Conservation (phyloP, 345 rosid species). For the Eutrema heterophyllum region DNA sequence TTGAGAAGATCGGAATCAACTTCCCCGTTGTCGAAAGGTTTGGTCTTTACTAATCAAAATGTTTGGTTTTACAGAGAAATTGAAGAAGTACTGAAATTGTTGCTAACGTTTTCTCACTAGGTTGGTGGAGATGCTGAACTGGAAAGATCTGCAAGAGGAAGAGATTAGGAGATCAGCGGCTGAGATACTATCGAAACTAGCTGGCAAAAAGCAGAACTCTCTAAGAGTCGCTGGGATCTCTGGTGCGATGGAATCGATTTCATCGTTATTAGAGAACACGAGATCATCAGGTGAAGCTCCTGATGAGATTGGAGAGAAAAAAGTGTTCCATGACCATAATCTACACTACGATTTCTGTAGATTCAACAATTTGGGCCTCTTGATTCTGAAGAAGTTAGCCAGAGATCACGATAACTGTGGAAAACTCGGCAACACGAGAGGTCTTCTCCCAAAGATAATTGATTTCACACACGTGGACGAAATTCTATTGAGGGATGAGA, state of each 20-base stretch:
- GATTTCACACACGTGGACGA: constrained; percentile 68
- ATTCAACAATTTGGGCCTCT: constrained; percentile 78
- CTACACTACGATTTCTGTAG: constrained; percentile 63
- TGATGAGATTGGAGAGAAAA: constrained; percentile 75
- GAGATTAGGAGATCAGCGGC: constrained; percentile 78
- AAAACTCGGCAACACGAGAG: constrained; percentile 89
- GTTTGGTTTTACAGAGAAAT: not conserved
- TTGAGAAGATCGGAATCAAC: constrained; percentile 75
- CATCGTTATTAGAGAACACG: constrained; percentile 73
- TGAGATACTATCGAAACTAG: constrained; percentile 64
- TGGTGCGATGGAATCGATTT: constrained; percentile 91
- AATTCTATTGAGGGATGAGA: constrained; percentile 44
- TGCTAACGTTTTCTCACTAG: not conserved
- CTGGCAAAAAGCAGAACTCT: constrained; percentile 77
- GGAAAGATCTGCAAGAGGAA: constrained; percentile 87
- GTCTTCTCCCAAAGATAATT: constrained; percentile 75
- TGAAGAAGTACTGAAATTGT: not conserved
- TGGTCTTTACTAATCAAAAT: not conserved
- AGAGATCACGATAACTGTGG: constrained; percentile 89
- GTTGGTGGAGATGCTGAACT: constrained; percentile 83
- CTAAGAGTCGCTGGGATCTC: constrained; percentile 82
- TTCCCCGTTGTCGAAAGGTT: constrained; percentile 55
- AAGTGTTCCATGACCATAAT: constrained; percentile 40
- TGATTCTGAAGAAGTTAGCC: constrained; percentile 77
- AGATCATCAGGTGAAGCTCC: constrained; percentile 39